Conservation (phyloP, 106 monocot genomes). For the Dendrobium officinale region DNA sequence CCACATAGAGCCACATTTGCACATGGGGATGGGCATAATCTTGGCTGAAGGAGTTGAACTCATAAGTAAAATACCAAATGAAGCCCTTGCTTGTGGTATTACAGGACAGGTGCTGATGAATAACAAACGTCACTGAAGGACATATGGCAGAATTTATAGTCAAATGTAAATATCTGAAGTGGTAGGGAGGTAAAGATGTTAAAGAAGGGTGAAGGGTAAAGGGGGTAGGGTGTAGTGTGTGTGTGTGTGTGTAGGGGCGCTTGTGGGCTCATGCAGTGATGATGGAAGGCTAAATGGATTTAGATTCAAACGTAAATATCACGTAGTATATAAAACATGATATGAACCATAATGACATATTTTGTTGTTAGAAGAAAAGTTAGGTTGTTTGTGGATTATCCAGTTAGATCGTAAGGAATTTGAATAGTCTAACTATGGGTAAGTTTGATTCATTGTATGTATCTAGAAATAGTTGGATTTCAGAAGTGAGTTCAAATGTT, state of each 20-base stretch:
- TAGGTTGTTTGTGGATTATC: not conserved
- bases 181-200: too few species aligned
- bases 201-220: too few species aligned
- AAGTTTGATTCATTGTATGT: too few species aligned
- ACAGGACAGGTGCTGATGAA: slow-evolving; percentile 39
- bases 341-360: not conserved
- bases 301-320: not conserved
- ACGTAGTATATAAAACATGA: not conserved
- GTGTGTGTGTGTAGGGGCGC: too few species aligned
- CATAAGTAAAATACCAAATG: slow-evolving; percentile 44
- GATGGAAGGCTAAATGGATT: not conserved
- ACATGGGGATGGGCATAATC: slow-evolving; percentile 83
- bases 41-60: slow-evolving; percentile 55
- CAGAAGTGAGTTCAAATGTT: too few species aligned
- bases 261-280: not conserved
- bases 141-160: not conserved
- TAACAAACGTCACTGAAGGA: not conserved
- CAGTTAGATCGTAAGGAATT: not conserved
- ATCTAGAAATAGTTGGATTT: too few species aligned
- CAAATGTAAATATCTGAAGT: not conserved
- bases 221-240: too few species aligned
- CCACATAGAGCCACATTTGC: slow-evolving; percentile 76
- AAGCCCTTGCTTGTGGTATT: slow-evolving; percentile 60
- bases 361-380: not conserved
- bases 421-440: not conserved